Evolutionary conservation across 164 flowering plant genomes (phyloP).

Genomic region (Stephania cephalantha): DNA sequence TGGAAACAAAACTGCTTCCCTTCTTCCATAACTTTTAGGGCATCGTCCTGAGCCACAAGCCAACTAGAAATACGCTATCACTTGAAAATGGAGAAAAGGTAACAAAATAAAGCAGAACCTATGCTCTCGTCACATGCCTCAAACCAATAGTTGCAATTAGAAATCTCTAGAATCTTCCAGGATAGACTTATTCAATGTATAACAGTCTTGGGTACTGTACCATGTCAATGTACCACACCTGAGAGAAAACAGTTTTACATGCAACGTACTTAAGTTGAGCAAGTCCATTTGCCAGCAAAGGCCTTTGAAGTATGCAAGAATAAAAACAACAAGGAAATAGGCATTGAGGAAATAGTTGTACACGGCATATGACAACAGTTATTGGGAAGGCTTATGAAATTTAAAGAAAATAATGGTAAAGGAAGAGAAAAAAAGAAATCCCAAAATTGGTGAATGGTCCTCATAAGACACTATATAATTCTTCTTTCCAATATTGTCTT

Average conservation of each 20-base stretch:
- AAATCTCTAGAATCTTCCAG: no score
- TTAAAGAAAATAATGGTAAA: no score
- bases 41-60: no score
- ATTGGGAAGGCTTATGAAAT: not conserved
- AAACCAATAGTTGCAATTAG: not conserved
- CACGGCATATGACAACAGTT: not conserved
- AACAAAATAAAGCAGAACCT: not conserved
- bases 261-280: not conserved
- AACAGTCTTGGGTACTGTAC: not conserved
- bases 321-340: not conserved
- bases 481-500: not conserved
- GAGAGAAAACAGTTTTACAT: not conserved
- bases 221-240: not conserved
- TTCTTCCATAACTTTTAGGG: no score
- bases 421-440: not conserved
- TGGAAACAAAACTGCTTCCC: no score
- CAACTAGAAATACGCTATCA: no score
- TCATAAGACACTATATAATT: not conserved
- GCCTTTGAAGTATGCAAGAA: not conserved
- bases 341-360: not conserved
- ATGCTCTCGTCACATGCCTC: not conserved
- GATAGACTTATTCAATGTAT: no score
- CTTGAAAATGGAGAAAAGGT: not conserved
- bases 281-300: not conserved
- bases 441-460: not conserved